These are phyloP conservation scores for Exophiala lecanii-corni DNA, from an alignment of 2,329 filamentous ascomycete species.

Conservation along the genomic window DNA sequence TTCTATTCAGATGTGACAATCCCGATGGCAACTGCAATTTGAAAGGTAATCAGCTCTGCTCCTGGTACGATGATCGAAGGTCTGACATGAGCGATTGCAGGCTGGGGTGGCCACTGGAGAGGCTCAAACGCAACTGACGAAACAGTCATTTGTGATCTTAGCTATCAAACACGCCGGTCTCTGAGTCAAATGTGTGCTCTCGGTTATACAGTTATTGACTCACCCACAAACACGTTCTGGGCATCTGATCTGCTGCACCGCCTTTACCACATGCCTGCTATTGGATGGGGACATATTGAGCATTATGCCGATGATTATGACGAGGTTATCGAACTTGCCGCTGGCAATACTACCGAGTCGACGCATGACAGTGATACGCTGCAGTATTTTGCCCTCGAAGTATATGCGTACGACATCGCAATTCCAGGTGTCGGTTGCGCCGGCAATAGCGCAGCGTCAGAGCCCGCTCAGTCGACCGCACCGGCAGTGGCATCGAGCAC, in stretches of 20 bases:
- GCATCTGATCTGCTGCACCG: slow-evolving; percentile 64
- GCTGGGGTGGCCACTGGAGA: slow-evolving; percentile 65
- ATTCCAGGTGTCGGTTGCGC: slow-evolving; percentile 59
- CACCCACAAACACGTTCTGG: slow-evolving; percentile 58
- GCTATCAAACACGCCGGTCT: slow-evolving; percentile 54
- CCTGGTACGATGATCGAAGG: neutral
- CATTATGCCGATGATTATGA: slow-evolving; percentile 60
- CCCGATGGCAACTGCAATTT: slow-evolving; percentile 59
- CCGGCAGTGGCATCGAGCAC: slow-evolving; percentile 11
- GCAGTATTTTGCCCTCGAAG: slow-evolving; percentile 65
- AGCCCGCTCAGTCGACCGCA: slow-evolving; percentile 11
- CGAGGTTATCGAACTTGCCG: slow-evolving; percentile 51
- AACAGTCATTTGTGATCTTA: slow-evolving; percentile 65
- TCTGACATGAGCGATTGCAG: slow-evolving; percentile 33
- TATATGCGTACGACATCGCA: slow-evolving; percentile 60
- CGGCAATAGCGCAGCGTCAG: slow-evolving; percentile 32
- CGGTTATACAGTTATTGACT: slow-evolving; percentile 58
- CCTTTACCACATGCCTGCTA: slow-evolving; percentile 57
- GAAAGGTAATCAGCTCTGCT: slow-evolving; percentile 38
- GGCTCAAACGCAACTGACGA: slow-evolving; percentile 60
- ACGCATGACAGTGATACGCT: slow-evolving; percentile 58
- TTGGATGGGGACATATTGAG: slow-evolving; percentile 57
- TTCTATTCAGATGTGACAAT: slow-evolving; percentile 65
- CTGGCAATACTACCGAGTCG: slow-evolving; percentile 44
- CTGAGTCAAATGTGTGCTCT: slow-evolving; percentile 57